These are phyloP conservation scores for Verticillium isaacii DNA, from an alignment of 2,329 filamentous ascomycete genomes.

Conservation along the genomic window DNA sequence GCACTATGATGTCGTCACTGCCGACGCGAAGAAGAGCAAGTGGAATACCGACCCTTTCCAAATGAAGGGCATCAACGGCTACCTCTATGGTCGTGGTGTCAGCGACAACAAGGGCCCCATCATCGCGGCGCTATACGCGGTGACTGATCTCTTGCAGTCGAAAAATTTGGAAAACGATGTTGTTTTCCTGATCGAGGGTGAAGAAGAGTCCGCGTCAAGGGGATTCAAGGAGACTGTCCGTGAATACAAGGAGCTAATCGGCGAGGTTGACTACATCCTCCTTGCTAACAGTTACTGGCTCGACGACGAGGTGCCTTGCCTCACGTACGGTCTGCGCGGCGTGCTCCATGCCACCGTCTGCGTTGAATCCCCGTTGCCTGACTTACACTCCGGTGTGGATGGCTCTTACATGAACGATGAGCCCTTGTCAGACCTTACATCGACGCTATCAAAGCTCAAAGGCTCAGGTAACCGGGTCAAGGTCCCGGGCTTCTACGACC, in stretches of 20 bases:
- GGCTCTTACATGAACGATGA: constrained; percentile 88
- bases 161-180: constrained; percentile 83
- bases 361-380: constrained; percentile 79
- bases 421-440: constrained; percentile 84
- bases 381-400: constrained; percentile 95
- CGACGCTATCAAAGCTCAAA: constrained; percentile 76
- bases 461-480: constrained; percentile 75
- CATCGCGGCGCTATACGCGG: constrained; percentile 88
- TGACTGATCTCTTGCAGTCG: constrained; percentile 81
- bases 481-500: constrained; percentile 85
- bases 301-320: constrained; percentile 88
- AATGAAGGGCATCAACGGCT: constrained; percentile 86
- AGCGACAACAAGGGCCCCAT: constrained; percentile 98
- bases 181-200: constrained; percentile 91
- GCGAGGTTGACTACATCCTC: constrained; percentile 88
- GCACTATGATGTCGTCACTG: constrained; percentile 94
- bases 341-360: constrained; percentile 91
- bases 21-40: constrained; percentile 74
- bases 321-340: constrained; percentile 90
- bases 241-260: constrained; percentile 78
- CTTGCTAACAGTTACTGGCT: constrained; percentile 98
- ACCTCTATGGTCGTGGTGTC: constrained; percentile 91
- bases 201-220: constrained; percentile 90
- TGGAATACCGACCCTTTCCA: constrained; percentile 88
- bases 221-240: constrained; percentile 83